phyloP scores from a whole-genome alignment of 23 red algal species.

The Agarophyton chilense region DNA sequence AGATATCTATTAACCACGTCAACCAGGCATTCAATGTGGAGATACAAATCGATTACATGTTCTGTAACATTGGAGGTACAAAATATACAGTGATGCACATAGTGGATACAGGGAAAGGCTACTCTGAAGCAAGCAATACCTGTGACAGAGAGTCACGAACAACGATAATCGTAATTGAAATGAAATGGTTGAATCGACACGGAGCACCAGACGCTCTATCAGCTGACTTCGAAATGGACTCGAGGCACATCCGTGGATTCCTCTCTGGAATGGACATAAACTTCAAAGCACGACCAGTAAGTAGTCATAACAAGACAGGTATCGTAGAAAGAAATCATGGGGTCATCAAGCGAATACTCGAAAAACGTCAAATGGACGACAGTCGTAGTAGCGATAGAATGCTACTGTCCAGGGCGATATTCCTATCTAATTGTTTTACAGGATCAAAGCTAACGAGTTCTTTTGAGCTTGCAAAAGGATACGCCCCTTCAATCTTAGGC shows the following conservation, averaged over 20 bases:
- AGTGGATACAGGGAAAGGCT: background rate
- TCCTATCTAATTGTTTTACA: conserved; percentile 24
- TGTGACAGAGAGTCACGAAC: background rate
- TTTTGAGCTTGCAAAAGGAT: conserved; percentile 16
- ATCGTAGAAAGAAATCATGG: conserved; percentile 38
- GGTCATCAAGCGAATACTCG: conserved; percentile 1
- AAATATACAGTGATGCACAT: background rate
- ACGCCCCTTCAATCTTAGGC: background rate
- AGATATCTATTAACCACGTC: conserved; percentile 39
- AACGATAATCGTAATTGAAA: background rate
- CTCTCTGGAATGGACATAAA: background rate
- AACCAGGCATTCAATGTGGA: conserved; percentile 34
- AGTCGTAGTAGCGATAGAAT: background rate
- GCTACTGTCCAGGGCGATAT: background rate
- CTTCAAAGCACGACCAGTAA: conserved; percentile 15
- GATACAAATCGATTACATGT: conserved; percentile 33
- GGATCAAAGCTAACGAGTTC: conserved; percentile 34
- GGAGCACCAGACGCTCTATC: background rate
- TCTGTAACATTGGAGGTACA: background rate
- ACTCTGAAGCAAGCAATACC: background rate
- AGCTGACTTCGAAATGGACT: conserved; percentile 14
- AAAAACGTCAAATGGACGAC: background rate
- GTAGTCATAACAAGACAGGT: conserved; percentile 43
- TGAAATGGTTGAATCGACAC: background rate
- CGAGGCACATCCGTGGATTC: background rate